Conservation (phyloP, 2,329 filamentous ascomycete species). For the Colletotrichum endophyticum region DNA sequence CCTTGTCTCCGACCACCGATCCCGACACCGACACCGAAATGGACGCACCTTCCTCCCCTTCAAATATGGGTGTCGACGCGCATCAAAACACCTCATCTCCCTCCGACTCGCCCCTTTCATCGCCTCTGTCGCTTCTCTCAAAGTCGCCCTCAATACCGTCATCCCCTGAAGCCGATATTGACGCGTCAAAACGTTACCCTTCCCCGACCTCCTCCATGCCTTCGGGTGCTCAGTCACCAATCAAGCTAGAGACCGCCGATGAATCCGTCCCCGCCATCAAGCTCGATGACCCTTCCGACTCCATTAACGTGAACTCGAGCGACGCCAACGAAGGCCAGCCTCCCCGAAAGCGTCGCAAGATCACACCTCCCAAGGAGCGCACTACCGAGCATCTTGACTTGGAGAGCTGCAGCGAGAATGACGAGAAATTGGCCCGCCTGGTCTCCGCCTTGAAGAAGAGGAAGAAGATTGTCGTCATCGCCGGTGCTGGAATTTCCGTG, state of each 20-base stretch:
- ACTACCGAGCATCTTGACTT: constrained; percentile 86
- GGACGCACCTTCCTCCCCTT: constrained; percentile 5
- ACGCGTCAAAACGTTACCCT: constrained; percentile 52
- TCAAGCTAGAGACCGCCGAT: constrained; percentile 47
- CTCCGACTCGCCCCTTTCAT: constrained; percentile 49
- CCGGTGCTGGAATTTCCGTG: constrained; percentile 95
- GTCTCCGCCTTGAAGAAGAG: constrained; percentile 80
- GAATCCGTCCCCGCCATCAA: constrained; percentile 32
- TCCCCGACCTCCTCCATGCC: constrained; percentile 49
- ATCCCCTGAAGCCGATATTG: constrained; percentile 40
- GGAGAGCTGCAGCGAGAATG: constrained; percentile 47
- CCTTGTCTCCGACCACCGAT: neutral
- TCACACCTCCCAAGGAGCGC: constrained; percentile 65
- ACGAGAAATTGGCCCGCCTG: constrained; percentile 69
- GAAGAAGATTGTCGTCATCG: constrained; percentile 96
- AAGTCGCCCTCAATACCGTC: constrained; percentile 57
- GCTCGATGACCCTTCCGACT: constrained; percentile 23
- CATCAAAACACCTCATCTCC: constrained; percentile 19
- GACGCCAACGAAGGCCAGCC: constrained; percentile 71
- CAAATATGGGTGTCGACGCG: constrained; percentile 17
- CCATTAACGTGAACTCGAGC: constrained; percentile 26
- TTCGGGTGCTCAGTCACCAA: constrained; percentile 57
- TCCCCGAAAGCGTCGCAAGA: constrained; percentile 78
- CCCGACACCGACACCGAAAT: constrained; percentile 3
- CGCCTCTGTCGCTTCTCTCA: constrained; percentile 59